phyloP scores from a whole-genome alignment of 257 asterid genomes.

The Eustoma russellianum region DNA sequence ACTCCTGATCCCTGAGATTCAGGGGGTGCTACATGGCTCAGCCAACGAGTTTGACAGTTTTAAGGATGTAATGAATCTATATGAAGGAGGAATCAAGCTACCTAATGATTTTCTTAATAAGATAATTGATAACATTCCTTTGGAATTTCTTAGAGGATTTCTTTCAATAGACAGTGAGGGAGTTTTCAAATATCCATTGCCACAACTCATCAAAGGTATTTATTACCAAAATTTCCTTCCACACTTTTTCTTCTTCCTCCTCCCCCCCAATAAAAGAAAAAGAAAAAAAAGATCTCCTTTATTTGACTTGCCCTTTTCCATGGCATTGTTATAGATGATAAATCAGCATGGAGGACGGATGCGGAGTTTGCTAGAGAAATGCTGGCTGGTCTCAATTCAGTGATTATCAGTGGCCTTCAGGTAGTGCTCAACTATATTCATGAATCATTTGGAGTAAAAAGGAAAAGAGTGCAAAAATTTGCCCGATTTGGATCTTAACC shows the following conservation, averaged over 20 bases:
- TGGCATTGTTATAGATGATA: constrained; percentile 29
- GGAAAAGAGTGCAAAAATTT: not conserved
- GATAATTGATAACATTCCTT: constrained; percentile 31
- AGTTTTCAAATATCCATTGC: constrained; percentile 44
- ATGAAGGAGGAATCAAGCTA: constrained; percentile 35
- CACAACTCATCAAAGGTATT: constrained; percentile 57
- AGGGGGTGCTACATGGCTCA: constrained; percentile 38
- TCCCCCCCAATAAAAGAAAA: no score
- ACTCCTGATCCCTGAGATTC: constrained; percentile 44
- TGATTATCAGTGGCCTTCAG: constrained; percentile 49
- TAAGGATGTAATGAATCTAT: constrained; percentile 49
- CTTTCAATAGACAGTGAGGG: constrained; percentile 54
- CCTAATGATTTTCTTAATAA: constrained; percentile 28
- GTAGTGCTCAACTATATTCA: constrained; percentile 21
- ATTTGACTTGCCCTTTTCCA: not conserved
- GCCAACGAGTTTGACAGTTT: constrained; percentile 58
- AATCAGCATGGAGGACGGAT: constrained; percentile 65
- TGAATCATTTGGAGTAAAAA: not conserved
- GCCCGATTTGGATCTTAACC: no score
- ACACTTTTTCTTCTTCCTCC: no score
- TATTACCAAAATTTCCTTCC: not conserved
- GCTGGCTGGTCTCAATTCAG: constrained; percentile 77
- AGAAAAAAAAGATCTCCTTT: not conserved
- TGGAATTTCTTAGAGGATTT: constrained; percentile 45
- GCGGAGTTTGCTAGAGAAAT: constrained; percentile 75